Evolutionary conservation across 2,329 filamentous ascomycete genomes (phyloP).

Genomic region (Endocalyx cinctus): DNA sequence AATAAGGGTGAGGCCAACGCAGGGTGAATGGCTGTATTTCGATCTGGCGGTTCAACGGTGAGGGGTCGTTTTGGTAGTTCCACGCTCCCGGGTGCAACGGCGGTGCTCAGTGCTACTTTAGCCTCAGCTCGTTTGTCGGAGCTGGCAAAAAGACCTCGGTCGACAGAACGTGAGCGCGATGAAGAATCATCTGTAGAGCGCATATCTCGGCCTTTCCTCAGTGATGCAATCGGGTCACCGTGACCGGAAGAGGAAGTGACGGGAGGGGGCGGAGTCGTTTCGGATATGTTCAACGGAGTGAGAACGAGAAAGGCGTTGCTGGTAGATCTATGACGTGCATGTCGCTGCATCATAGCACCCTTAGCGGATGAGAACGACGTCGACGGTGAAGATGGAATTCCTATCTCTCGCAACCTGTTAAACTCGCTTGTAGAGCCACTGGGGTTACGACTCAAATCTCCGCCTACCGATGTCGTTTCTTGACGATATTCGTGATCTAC

Average conservation of each 20-base stretch:
- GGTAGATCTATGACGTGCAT: conserved; percentile 40
- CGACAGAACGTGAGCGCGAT: conserved; percentile 59
- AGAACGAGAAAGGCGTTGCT: conserved; percentile 42
- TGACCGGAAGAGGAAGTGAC: conserved; percentile 24
- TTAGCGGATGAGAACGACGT: conserved; percentile 24
- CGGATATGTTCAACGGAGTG: conserved; percentile 28
- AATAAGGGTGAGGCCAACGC: conserved; percentile 33
- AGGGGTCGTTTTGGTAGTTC: conserved; percentile 45
- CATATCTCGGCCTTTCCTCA: conserved; percentile 38
- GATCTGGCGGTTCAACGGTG: conserved; percentile 41
- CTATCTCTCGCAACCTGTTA: conserved; percentile 30
- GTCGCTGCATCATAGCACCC: conserved; percentile 31
- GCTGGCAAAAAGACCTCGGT: conserved; percentile 54
- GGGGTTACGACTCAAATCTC: conserved; percentile 27
- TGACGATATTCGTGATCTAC: conserved; percentile 28
- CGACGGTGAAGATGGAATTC: conserved; percentile 25
- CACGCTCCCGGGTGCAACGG: conserved; percentile 56
- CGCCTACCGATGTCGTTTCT: conserved; percentile 34
- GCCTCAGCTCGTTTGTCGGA: conserved; percentile 61
- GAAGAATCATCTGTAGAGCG: conserved; percentile 38
- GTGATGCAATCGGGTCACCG: conserved; percentile 40
- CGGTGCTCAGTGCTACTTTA: conserved; percentile 58
- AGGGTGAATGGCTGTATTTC: conserved; percentile 22
- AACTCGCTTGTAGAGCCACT: conserved; percentile 32
- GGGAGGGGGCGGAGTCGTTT: conserved; percentile 34